Evolutionary conservation across 768 basidiomycete species (phyloP).

Genomic region (Sistotremastrum niveocremeum): DNA sequence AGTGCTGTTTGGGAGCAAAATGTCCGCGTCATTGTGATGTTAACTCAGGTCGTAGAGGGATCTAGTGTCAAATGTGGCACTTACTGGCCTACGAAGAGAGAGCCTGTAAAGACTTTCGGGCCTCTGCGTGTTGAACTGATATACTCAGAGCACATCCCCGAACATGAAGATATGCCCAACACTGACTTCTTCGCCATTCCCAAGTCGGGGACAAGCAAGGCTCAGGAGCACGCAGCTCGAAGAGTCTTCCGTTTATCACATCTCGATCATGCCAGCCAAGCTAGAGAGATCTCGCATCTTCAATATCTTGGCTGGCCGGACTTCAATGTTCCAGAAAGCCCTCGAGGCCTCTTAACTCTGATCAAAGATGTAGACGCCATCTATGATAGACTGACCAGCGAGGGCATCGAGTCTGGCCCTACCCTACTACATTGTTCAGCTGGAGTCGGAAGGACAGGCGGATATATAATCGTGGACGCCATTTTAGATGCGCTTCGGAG

Average conservation of each 20-base stretch:
- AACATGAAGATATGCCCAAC: too few relatives aligned
- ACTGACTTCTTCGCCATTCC: too few relatives aligned
- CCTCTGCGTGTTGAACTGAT: conserved; percentile 48
- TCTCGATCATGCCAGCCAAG: too few relatives aligned
- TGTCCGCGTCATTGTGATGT: conserved; percentile 91
- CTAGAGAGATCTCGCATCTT: conserved; percentile 48
- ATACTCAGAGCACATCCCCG: conserved; percentile 13
- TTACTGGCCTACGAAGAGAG: conserved; percentile 46
- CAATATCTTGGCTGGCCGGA: conserved; percentile 97
- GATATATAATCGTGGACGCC: conserved; percentile 82
- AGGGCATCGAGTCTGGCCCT: conserved; percentile 26
- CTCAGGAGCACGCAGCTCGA: too few relatives aligned
- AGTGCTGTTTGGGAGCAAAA: conserved; percentile 91
- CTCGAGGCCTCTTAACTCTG: conserved; percentile 59
- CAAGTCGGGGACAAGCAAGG: too few relatives aligned
- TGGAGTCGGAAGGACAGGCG: conserved; percentile 89
- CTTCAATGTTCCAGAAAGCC: conserved; percentile 84
- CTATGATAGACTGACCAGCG: conserved; percentile 13
- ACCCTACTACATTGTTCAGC: conserved; percentile 85
- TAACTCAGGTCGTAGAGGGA: conserved; percentile 85
- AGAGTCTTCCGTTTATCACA: too few relatives aligned
- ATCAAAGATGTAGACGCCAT: conserved; percentile 51
- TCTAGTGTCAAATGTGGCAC: conserved; percentile 80
- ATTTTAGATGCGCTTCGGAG: conserved; percentile 60
- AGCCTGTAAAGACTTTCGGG: conserved; percentile 27